Conservation (phyloP, 2,329 filamentous ascomycete genomes). For the Venturiaceae sp. region DNA sequence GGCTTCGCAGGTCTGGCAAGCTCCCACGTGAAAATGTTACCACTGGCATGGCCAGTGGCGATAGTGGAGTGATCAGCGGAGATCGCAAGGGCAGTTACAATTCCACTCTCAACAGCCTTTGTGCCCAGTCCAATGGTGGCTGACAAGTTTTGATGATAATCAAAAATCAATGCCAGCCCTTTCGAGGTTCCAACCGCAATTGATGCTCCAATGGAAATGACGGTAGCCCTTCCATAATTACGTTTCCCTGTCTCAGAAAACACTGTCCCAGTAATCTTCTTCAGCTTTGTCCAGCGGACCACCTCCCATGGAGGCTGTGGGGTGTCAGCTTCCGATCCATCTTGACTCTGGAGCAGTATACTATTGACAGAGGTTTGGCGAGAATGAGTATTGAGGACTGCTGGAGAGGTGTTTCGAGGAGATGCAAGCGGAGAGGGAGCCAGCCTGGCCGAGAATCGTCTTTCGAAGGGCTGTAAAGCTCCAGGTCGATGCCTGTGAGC, state of each 20-base stretch:
- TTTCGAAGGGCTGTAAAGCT: slow-evolving; percentile 86
- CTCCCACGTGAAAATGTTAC: slow-evolving; percentile 96
- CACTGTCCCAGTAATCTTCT: slow-evolving; percentile 77
- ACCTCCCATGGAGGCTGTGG: slow-evolving; percentile 89
- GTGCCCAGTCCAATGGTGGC: slow-evolving; percentile 89
- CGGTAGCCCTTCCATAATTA: slow-evolving; percentile 87
- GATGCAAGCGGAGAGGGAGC: slow-evolving; percentile 51
- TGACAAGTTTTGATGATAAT: slow-evolving; percentile 93
- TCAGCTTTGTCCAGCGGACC: slow-evolving; percentile 87
- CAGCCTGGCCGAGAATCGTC: slow-evolving; percentile 84
- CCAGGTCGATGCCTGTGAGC: slow-evolving; percentile 64
- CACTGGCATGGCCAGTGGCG: slow-evolving; percentile 80
- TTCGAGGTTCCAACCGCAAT: slow-evolving; percentile 91
- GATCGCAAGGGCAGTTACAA: slow-evolving; percentile 77
- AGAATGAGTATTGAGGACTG: slow-evolving; percentile 66
- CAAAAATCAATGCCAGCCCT: slow-evolving; percentile 89
- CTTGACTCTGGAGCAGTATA: slow-evolving; percentile 48
- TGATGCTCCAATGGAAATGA: slow-evolving; percentile 74
- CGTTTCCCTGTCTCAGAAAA: slow-evolving; percentile 90
- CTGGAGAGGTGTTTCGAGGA: slow-evolving; percentile 66
- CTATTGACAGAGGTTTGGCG: slow-evolving; percentile 72
- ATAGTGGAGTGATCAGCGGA: slow-evolving; percentile 91
- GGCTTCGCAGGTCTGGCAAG: slow-evolving; percentile 70
- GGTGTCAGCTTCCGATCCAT: slow-evolving; percentile 52
- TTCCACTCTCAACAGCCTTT: slow-evolving; percentile 85